Evolutionary conservation across 371 early-diverging fungal species (phyloP).

Genomic region (Lichtheimia ornata): DNA sequence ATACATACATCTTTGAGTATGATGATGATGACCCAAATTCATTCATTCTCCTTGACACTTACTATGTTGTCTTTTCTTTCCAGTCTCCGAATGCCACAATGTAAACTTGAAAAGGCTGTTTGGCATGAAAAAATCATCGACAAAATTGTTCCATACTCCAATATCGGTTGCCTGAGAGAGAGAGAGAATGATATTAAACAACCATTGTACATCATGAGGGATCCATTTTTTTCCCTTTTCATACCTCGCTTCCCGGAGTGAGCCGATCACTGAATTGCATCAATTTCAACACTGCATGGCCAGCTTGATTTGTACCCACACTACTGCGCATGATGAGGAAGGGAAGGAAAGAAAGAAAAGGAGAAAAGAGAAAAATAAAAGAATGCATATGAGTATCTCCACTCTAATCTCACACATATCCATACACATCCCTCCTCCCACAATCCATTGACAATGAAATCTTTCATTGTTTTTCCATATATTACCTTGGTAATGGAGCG

Average conservation of each 20-base stretch:
- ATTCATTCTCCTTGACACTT: conserved; percentile 12
- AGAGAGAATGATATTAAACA: conserved; percentile 7
- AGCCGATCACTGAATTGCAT: conserved; percentile 47
- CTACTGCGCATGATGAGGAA: conserved; percentile 1
- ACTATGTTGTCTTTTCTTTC: conserved; percentile 31
- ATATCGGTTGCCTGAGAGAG: conserved; percentile 26
- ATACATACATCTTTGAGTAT: neutral
- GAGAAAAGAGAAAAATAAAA: neutral
- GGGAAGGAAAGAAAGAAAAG: conserved; percentile 2
- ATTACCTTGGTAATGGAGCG: conserved; percentile 20
- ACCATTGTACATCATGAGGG: neutral
- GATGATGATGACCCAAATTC: neutral
- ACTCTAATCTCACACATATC: too few species aligned
- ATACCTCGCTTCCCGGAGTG: conserved; percentile 37
- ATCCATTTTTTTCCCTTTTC: neutral
- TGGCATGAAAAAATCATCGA: conserved; percentile 34
- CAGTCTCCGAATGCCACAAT: conserved; percentile 23
- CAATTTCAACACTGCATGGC: conserved; percentile 38
- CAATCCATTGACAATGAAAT: neutral
- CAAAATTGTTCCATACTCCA: conserved; percentile 38
- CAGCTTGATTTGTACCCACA: conserved; percentile 21
- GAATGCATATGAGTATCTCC: too few species aligned
- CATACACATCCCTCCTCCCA: neutral
- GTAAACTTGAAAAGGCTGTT: conserved; percentile 30
- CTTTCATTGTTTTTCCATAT: neutral